These are phyloP conservation scores for Aspergillus sp. DNA, from an alignment of 2,329 filamentous ascomycete species.

Conservation along the genomic window DNA sequence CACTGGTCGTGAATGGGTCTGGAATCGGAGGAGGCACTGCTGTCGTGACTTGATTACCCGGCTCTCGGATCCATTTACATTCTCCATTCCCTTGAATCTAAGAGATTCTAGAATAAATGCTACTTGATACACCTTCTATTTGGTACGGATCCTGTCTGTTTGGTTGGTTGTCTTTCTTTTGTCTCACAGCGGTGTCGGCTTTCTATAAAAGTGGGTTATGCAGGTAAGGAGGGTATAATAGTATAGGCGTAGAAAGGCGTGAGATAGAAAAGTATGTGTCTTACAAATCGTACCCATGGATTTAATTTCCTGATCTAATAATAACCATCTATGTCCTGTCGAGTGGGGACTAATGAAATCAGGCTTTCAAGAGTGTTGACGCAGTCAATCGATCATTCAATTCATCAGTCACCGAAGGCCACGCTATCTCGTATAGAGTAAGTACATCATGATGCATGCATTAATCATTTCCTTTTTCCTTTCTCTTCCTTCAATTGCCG, in stretches of 20 bases:
- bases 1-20: constrained; percentile 37
- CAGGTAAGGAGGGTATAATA: not conserved
- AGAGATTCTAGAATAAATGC: not conserved
- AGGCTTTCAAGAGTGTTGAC: not conserved
- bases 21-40: constrained; percentile 21
- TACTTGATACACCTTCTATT: not conserved
- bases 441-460: constrained; percentile 1
- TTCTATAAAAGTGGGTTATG: not conserved
- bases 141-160: not conserved
- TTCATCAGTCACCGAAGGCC: constrained; percentile 18
- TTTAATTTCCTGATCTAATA: too few relatives aligned
- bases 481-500: not conserved
- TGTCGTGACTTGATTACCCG: constrained; percentile 9
- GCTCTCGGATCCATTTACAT: not conserved
- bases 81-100: not conserved
- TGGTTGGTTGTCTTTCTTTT: not conserved
- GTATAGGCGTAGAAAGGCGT: not conserved
- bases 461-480: not conserved
- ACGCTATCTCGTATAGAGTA: not conserved
- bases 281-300: too few relatives aligned
- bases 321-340: not conserved
- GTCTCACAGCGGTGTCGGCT: not conserved
- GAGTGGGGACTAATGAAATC: not conserved
- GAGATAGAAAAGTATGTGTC: not conserved
- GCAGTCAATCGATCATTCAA: constrained; percentile 2